Evolutionary conservation across 1,284 basidiomycete genomes (phyloP).

Genomic region (Ganoderma sp.): DNA sequence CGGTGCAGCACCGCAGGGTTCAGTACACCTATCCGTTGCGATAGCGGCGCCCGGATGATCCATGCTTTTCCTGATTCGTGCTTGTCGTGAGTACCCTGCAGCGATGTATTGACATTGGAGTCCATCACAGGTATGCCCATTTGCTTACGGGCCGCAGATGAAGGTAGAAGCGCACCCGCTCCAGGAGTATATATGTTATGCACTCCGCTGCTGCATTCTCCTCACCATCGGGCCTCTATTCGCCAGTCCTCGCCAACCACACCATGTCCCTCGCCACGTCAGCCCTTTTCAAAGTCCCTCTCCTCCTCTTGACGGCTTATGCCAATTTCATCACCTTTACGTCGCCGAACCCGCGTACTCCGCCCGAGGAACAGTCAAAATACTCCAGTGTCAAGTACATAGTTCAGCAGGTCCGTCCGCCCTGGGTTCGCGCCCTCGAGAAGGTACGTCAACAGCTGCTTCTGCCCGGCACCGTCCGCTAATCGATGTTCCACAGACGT

Average conservation of each 20-base stretch:
- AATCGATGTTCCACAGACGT: conserved; percentile 14
- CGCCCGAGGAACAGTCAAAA: conserved; percentile 24
- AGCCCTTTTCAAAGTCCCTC: conserved; percentile 22
- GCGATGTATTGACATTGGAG: not conserved
- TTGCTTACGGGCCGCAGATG: not conserved
- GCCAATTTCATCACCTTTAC: conserved; percentile 30
- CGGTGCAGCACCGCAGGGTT: not conserved
- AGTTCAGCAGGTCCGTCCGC: conserved; percentile 26
- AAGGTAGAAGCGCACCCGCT: not conserved
- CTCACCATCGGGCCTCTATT: not conserved
- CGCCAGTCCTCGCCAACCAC: not conserved
- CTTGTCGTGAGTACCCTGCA: conserved; percentile 8
- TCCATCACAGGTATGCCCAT: conserved; percentile 2
- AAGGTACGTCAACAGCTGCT: conserved; percentile 10
- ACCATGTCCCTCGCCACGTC: conserved; percentile 7
- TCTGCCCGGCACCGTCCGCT: not conserved
- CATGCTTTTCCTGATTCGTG: not conserved
- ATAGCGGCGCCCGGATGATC: conserved; percentile 21
- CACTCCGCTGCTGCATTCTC: not conserved
- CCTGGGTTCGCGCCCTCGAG: conserved; percentile 28
- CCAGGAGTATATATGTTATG: conserved; percentile 1
- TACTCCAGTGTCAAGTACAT: conserved; percentile 27
- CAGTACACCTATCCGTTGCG: not conserved
- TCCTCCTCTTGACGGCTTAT: conserved; percentile 24
- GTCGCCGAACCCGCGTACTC: conserved; percentile 25